Conservation (phyloP, 129 eudicot genomes). For the Escallonia rubra region DNA sequence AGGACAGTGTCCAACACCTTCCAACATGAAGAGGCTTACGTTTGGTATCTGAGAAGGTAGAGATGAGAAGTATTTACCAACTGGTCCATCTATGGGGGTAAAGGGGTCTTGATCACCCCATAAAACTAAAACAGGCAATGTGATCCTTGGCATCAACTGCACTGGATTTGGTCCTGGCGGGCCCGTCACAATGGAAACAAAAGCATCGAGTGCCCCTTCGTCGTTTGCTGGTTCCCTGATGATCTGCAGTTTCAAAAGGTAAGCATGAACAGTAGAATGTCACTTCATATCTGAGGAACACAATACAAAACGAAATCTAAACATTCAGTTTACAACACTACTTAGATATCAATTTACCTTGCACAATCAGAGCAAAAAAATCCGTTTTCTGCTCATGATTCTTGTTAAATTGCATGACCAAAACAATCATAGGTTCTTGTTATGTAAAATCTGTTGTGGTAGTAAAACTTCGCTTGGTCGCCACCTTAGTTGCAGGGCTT, state of each 20-base stretch:
- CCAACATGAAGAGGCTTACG: conserved; percentile 44
- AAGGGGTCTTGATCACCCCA: conserved; percentile 95
- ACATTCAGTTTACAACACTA: too few relatives aligned
- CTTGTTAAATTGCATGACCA: too few relatives aligned
- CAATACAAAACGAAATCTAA: too few relatives aligned
- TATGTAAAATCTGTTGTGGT: too few relatives aligned
- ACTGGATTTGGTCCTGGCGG: conserved; percentile 97
- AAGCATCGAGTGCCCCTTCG: conserved; percentile 96
- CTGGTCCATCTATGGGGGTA: conserved; percentile 94
- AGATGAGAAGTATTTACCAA: conserved; percentile 78
- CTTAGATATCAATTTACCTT: too few relatives aligned
- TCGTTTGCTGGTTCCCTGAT: conserved; percentile 80
- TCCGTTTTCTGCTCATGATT: too few relatives aligned
- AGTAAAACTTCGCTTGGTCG: too few relatives aligned
- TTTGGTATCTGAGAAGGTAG: conserved; percentile 42
- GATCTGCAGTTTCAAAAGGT: conserved; percentile 39
- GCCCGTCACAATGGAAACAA: conserved; percentile 85
- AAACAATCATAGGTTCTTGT: too few relatives aligned
- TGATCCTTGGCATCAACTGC: conserved; percentile 64
- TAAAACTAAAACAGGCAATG: conserved; percentile 55
- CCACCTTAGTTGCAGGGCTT: too few relatives aligned
- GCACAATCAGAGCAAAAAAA: too few relatives aligned
- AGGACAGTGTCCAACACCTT: conserved; percentile 96
- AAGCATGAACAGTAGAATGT: not conserved
- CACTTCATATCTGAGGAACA: too few relatives aligned